Evolutionary conservation across 2,329 filamentous ascomycete genomes (phyloP), one percentile per base, ranked within the genome.

Genomic region (Penicillium fuscoglaucum): DNA sequence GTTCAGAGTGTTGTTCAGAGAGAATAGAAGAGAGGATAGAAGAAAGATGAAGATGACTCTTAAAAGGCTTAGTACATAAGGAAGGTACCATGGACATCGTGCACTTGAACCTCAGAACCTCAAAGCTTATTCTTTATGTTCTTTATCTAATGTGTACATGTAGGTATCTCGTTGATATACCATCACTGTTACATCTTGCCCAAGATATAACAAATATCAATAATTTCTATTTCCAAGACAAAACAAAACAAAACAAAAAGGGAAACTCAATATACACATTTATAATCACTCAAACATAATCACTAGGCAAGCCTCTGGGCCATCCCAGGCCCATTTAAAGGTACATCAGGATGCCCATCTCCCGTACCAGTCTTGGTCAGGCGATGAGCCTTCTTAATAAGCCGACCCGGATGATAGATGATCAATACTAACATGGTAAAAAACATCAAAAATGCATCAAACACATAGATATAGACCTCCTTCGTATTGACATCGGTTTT

Each of bases 381-480:
- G 6, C 33, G 40, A 28, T 62, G 55, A 43, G 57, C 56, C 33
- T 58, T 59, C 53, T 66, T 66, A 13, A 68, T 61, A 19, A 67
- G 49, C 19, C 49, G 29, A 12, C 68, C 70, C 5, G 70, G 69
- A 65, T 72, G 69, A 52, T 58, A 68, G 8, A 70, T 46, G 15
- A 64, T 26, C 43, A 71, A 60, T 5, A 68, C 50, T 7, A 62
- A 39, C 58, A 70, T 62, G 0, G 62, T 43, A n/a, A 66, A 10
- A 4, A 60, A 61, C 69, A 74, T 71, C 37, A 71, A 50, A 29
- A 60, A 62, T 9, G 65, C 70, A 66, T 74, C 72, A 57, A 73
- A 74, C 0, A 74, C 61, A 59, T 73, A 74, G 4, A 73, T 69
- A 58, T 64, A 69, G 17, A 31, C 69, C 60, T 74, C 72, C 17